phyloP scores from a whole-genome alignment of 2,329 filamentous ascomycete species.

The Sporothrix globosa region DNA sequence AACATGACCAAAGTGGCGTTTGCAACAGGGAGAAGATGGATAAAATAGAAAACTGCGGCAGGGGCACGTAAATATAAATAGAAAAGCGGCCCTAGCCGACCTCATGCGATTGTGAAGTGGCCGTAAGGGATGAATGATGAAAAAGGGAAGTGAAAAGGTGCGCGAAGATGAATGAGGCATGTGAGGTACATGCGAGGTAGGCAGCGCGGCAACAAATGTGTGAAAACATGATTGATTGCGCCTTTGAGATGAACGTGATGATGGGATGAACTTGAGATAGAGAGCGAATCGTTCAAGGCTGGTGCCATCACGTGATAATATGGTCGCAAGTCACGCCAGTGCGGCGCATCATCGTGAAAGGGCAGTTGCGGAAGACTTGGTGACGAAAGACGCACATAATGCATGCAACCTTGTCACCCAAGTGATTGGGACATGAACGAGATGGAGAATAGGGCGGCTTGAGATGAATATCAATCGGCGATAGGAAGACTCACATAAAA shows the following conservation, averaged over 20 bases:
- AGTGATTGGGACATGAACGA: neutral
- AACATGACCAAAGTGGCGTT: neutral
- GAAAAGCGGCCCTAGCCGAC: neutral
- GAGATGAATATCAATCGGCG: neutral
- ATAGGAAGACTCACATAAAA: slow-evolving; percentile 6
- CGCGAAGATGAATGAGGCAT: neutral
- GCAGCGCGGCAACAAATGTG: neutral
- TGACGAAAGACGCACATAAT: neutral
- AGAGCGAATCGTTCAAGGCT: neutral
- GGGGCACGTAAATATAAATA: neutral
- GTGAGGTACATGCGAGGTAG: neutral
- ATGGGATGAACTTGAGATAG: neutral
- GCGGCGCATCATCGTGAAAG: neutral
- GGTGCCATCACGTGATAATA: slow-evolving; percentile 16
- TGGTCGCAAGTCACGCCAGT: neutral
- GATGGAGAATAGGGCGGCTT: neutral
- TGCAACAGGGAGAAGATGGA: neutral
- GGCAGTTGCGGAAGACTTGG: neutral
- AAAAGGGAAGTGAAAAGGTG: neutral
- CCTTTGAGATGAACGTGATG: neutral
- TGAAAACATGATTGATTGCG: neutral
- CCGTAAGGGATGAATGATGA: neutral
- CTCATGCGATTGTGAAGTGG: neutral
- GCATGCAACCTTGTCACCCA: neutral
- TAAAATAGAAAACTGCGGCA: neutral